Evolutionary conservation across 768 basidiomycete genomes (phyloP).

Genomic region (Trametopsis cervina): DNA sequence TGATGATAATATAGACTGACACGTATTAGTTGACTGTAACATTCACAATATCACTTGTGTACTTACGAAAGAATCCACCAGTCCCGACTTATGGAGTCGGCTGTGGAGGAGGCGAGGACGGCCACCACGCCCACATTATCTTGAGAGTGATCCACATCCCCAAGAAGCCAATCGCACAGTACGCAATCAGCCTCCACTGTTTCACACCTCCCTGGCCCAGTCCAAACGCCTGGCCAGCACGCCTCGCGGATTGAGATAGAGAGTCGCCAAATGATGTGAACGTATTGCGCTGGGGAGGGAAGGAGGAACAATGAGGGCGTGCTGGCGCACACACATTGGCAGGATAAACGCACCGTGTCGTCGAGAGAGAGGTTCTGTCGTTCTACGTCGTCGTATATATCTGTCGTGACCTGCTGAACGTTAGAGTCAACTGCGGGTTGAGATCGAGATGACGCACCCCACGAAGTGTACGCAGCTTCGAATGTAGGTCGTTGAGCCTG

Average conservation of each 20-base stretch:
- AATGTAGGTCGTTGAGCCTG: constrained; percentile 74
- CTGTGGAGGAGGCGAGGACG: constrained; percentile 1
- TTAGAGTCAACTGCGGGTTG: not conserved
- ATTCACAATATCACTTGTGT: no score
- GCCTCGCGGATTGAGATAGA: constrained; percentile 59
- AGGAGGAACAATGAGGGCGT: not conserved
- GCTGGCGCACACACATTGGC: not conserved
- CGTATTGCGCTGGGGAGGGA: constrained; percentile 42
- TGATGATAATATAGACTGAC: no score
- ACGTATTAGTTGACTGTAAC: no score
- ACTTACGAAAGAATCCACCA: no score
- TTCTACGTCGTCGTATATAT: constrained; percentile 82
- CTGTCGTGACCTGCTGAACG: constrained; percentile 66
- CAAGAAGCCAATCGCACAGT: constrained; percentile 49
- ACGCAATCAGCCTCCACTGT: constrained; percentile 60
- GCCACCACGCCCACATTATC: constrained; percentile 20
- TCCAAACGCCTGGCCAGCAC: constrained; percentile 71
- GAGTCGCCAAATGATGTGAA: constrained; percentile 61
- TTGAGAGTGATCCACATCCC: constrained; percentile 23
- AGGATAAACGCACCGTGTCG: constrained; percentile 48
- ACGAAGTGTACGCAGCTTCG: constrained; percentile 75
- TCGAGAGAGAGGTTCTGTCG: constrained; percentile 75
- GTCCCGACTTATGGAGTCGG: not conserved
- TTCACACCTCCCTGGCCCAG: constrained; percentile 58
- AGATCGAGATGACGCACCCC: constrained; percentile 42